Evolutionary conservation across 352 stramenopile genomes (phyloP), one percentile per base, ranked within the genome.

Genomic region (Plasmopara muralis): DNA sequence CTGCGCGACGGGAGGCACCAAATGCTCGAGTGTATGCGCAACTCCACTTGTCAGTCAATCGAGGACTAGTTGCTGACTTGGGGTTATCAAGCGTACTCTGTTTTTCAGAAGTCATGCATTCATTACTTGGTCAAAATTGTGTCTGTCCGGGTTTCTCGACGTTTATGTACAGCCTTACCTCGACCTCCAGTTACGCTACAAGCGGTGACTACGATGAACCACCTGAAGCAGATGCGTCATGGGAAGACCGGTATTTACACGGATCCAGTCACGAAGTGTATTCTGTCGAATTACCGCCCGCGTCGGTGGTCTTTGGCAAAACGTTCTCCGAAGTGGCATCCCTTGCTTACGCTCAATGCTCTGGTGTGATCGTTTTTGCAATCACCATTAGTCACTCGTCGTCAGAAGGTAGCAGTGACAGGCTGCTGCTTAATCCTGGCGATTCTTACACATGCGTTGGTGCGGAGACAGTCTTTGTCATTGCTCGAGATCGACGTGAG

Each of bases 61-160:
- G 75, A 0, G 64, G 73, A 9, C 64, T 92, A 35, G 60, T 92
- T 20, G 65, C 83, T 14, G 71, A 89, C 34, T 54, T 91, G 38
- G 64, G 79, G 9, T 72, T 85, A 9, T 81, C 85, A 37, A 88
- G 81, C 44, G 75, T 81, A 20, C 53, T 92, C 4, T 92, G 82
- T 50, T 89, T 89, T 37, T 83, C 74, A 1, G 82, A 92, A 49
- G 75, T 89, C 5, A 84, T 92, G 62, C 71, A 87, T 39, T 92
- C 78, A 9, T 50, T 92, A 16, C 56, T 92, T 13, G 82, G 68
- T 2, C 82, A 92, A 51, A 92, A 89, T 65, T 92, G 82, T 42
- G 73, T 89, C n/a, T 92, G 82, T 37, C 82, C 82, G 2, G 82
- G 78, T 2, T 92, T 92, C 40, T 89, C 82, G 8, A 92, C 82